Evolutionary conservation across 768 basidiomycete species (phyloP).

Genomic region (Mycena polygramma): DNA sequence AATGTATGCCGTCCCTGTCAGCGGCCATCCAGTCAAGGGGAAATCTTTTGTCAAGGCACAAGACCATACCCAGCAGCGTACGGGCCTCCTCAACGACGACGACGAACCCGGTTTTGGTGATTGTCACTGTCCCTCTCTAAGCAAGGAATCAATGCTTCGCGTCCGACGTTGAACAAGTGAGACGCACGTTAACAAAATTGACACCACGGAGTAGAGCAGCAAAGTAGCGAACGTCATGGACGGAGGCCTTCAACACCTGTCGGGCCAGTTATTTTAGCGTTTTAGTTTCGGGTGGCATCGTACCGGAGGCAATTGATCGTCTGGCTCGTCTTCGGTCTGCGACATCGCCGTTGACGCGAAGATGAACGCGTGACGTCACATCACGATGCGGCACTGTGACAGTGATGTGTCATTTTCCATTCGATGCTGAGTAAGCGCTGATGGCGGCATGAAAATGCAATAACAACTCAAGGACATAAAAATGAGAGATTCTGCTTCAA

Average conservation of each 20-base stretch:
- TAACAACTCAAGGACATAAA: too few species aligned
- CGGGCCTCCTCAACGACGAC: slow-evolving; percentile 90
- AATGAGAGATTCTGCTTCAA: too few species aligned
- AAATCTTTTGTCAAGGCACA: too few species aligned
- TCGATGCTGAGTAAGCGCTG: too few species aligned
- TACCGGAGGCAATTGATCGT: slow-evolving; percentile 30
- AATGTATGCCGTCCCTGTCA: slow-evolving; percentile 87
- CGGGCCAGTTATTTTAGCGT: neutral
- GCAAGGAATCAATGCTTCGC: slow-evolving; percentile 13
- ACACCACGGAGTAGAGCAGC: slow-evolving; percentile 84
- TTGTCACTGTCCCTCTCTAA: slow-evolving; percentile 81
- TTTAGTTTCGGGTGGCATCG: neutral
- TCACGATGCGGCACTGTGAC: neutral
- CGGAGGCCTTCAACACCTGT: slow-evolving; percentile 73
- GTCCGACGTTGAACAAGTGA: slow-evolving; percentile 9
- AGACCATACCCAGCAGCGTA: slow-evolving; percentile 74
- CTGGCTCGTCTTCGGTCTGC: slow-evolving; percentile 14
- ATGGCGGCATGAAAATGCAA: too few species aligned
- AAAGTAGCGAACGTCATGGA: slow-evolving; percentile 88
- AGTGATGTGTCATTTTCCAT: too few species aligned
- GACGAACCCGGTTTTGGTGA: slow-evolving; percentile 77
- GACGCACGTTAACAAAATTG: slow-evolving; percentile 81
- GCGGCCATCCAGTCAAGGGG: neutral
- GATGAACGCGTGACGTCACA: neutral
- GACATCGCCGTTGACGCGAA: slow-evolving; percentile 9